These are phyloP conservation scores for Metschnikowia vanudenii DNA, from an alignment of 805 yeast species.

Conservation along the genomic window DNA sequence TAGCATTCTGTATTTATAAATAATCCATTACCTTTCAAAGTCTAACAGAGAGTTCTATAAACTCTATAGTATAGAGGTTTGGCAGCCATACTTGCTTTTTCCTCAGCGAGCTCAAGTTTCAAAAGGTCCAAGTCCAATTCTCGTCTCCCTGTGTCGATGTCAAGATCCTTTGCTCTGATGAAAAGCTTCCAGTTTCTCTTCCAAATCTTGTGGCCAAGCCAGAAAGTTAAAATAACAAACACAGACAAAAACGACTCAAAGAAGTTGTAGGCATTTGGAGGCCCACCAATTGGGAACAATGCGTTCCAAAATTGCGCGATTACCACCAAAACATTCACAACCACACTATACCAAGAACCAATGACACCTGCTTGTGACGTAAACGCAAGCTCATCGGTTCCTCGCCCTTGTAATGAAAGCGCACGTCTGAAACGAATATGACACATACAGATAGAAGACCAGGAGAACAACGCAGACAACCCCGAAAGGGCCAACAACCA, in stretches of 20 bases:
- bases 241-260: slow-evolving; percentile 64
- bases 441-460: slow-evolving; percentile 28
- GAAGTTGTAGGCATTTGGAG: slow-evolving; percentile 36
- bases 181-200: slow-evolving; percentile 32
- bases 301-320: slow-evolving; percentile 68
- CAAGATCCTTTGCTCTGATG: slow-evolving; percentile 33
- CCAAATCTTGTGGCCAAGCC: slow-evolving; percentile 57
- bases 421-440: slow-evolving; percentile 29
- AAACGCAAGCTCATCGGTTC: slow-evolving; percentile 49
- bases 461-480: slow-evolving; percentile 26
- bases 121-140: slow-evolving; percentile 38
- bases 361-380: slow-evolving; percentile 48
- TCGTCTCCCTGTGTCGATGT: slow-evolving; percentile 38
- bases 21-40: too few species aligned
- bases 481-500: slow-evolving; percentile 29
- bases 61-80: slow-evolving; percentile 48
- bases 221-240: slow-evolving; percentile 59
- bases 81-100: slow-evolving; percentile 46
- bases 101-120: slow-evolving; percentile 51
- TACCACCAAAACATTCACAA: slow-evolving; percentile 48
- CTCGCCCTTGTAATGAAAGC: slow-evolving; percentile 22
- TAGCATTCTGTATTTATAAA: too few species aligned
- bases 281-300: slow-evolving; percentile 51
- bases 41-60: too few species aligned
- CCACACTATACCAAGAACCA: slow-evolving; percentile 53